Evolutionary conservation across 768 basidiomycete species (phyloP).

Genomic region (Lactarius evosmus): DNA sequence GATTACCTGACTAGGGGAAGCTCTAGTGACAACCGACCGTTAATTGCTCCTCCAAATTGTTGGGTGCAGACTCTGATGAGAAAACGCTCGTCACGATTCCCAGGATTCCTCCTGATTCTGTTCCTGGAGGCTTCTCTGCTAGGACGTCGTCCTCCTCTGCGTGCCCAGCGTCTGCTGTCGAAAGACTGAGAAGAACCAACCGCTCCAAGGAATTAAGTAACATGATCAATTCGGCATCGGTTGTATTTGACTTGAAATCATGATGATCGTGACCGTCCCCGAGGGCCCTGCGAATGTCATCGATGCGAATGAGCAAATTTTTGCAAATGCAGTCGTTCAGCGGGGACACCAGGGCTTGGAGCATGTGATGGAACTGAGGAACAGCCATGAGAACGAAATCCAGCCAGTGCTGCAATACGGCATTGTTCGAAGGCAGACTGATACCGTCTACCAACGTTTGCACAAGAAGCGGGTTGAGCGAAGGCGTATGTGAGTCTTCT

Average conservation of each 20-base stretch:
- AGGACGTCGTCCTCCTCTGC: slow-evolving; percentile 54
- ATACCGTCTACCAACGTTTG: slow-evolving; percentile 84
- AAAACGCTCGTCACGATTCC: slow-evolving; percentile 94
- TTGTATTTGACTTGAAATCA: slow-evolving; percentile 50
- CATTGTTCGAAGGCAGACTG: slow-evolving; percentile 59
- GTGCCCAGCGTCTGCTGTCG: slow-evolving; percentile 46
- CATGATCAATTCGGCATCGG: slow-evolving; percentile 82
- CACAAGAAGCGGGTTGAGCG: slow-evolving; percentile 67
- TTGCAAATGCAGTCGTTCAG: slow-evolving; percentile 77
- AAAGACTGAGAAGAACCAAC: slow-evolving; percentile 68
- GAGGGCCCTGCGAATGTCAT: slow-evolving; percentile 41
- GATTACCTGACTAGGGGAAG: not conserved
- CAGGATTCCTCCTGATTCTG: slow-evolving; percentile 64
- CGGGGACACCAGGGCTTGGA: slow-evolving; percentile 64
- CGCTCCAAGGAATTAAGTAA: slow-evolving; percentile 82
- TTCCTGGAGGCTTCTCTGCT: slow-evolving; percentile 48
- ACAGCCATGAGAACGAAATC: slow-evolving; percentile 93
- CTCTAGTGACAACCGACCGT: slow-evolving; percentile 43
- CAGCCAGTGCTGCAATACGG: slow-evolving; percentile 91
- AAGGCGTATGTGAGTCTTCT: slow-evolving; percentile 40
- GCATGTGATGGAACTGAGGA: slow-evolving; percentile 73
- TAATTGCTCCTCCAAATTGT: slow-evolving; percentile 51
- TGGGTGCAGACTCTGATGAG: slow-evolving; percentile 57
- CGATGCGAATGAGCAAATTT: slow-evolving; percentile 57
- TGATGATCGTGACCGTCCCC: slow-evolving; percentile 35